Base-by-base conservation (phyloP, 768 basidiomycete genomes). In the Agrocybe chaxingu region DNA sequence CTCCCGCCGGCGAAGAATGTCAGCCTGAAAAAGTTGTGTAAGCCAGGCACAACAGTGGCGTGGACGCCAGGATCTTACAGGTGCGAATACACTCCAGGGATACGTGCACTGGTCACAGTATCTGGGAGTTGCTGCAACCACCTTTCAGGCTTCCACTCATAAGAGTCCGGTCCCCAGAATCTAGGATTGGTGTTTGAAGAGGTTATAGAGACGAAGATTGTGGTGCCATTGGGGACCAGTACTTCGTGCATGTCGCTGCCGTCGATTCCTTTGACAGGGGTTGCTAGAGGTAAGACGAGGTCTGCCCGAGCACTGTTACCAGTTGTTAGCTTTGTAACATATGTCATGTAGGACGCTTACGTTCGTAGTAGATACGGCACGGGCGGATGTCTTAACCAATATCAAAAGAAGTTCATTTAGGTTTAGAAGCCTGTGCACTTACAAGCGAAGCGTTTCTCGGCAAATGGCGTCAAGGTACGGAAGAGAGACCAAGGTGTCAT, bases 361-460 rank as follows among this genome's bases (percentile, higher is more conserved):
- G 47, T 47, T 44, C 52, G 35, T 39, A 24, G 18, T 18, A 60
- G n/a, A 7, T 39, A 19, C 7, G 62, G 40, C 18, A 59, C 51
- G 7, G 64, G 62, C 36, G 64, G 58, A 47, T 62, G 54, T 8
- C 63, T 64, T 32, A 24, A 37, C 39, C n/a, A 42, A 18, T 16
- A 11, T 16, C 4, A 3, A 36, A 10, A 1, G 11, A 34, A 4
- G 47, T 11, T 24, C 24, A 16, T 1, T 33, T 11, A 6, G 32
- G 1, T 18, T 24, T 24, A 24, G 29, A 8, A 10, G 24, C 18
- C 18, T 9, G 0, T 29, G 4, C 19, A 54, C 70, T 45, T 48
- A 73, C 69, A 72, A 48, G 42, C 76, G 65, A 12, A 70, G 53
- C 0, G 72, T 75, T 54, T 77, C 72, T 32, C 71, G 60, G 53